A percentile compares a stretch with the other conserved stretches of the same genome.
Conservation (phyloP, 2,329 filamentous ascomycete genomes). For the Ascocoryne sarcoides region DNA sequence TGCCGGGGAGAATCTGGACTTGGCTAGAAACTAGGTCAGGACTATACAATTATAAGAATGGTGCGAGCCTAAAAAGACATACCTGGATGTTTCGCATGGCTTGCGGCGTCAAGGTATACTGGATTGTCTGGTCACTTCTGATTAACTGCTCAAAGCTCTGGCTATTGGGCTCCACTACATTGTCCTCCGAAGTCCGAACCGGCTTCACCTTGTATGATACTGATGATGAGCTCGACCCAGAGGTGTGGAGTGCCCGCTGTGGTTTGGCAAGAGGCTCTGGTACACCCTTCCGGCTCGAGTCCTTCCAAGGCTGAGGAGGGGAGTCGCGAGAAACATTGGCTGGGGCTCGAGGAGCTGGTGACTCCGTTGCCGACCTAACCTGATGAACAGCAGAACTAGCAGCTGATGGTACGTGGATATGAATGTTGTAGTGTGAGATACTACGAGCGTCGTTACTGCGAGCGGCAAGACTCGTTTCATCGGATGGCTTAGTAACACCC, state of each 20-base stretch:
- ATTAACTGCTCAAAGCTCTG: slow-evolving; percentile 72
- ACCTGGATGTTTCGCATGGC: slow-evolving; percentile 71
- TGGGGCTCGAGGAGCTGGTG: slow-evolving; percentile 7
- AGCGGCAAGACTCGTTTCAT: slow-evolving; percentile 22
- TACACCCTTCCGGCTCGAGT: slow-evolving; percentile 10
- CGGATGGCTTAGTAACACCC: slow-evolving; percentile 23
- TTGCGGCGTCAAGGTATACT: slow-evolving; percentile 73
- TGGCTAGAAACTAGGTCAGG: too few relatives aligned
- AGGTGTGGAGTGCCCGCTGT: slow-evolving; percentile 31
- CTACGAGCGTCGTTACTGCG: slow-evolving; percentile 15
- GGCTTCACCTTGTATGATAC: slow-evolving; percentile 38
- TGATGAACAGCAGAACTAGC: slow-evolving; percentile 5
- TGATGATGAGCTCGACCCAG: slow-evolving; percentile 43
- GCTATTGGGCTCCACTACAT: slow-evolving; percentile 48
- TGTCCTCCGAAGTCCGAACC: slow-evolving; percentile 51
- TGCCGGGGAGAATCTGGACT: slow-evolving; percentile 15
- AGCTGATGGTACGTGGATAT: slow-evolving; percentile 8
- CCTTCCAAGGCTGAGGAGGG: slow-evolving; percentile 9
- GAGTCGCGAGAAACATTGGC: slow-evolving; percentile 9
- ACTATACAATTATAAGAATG: too few relatives aligned
- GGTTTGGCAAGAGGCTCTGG: slow-evolving; percentile 9
- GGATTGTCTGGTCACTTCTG: slow-evolving; percentile 72
- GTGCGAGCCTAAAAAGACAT: slow-evolving; percentile 34
- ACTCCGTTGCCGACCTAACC: slow-evolving; percentile 6
- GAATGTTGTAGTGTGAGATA: slow-evolving; percentile 8